Percentiles rank a stretch among this genome's conserved stretches.
phyloP scores from a whole-genome alignment of 805 yeast genomes.

The Yamadazyma endophytica region DNA sequence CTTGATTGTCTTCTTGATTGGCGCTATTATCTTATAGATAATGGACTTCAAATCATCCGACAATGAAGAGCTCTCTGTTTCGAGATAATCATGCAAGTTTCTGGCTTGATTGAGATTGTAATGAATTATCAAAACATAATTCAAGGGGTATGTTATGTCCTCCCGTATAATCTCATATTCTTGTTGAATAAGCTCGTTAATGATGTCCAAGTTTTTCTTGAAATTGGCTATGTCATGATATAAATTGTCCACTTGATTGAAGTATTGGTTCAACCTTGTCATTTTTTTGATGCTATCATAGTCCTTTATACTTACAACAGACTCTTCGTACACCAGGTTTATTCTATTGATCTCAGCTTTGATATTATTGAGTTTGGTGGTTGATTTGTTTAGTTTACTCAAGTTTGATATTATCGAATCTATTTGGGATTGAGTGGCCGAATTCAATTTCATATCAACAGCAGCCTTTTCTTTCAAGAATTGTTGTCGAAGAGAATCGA shows the following conservation, averaged over 20 bases:
- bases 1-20: slow-evolving; percentile 43
- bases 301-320: slow-evolving; percentile 55
- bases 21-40: slow-evolving; percentile 51
- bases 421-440: slow-evolving; percentile 64
- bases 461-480: slow-evolving; percentile 66
- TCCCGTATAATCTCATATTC: slow-evolving; percentile 31
- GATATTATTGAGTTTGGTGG: slow-evolving; percentile 30
- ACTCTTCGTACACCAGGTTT: slow-evolving; percentile 53
- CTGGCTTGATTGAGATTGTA: slow-evolving; percentile 64
- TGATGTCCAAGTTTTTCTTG: slow-evolving; percentile 43
- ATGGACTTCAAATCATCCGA: slow-evolving; percentile 67
- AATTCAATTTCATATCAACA: slow-evolving; percentile 68
- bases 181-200: slow-evolving; percentile 50
- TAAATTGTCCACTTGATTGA: slow-evolving; percentile 64
- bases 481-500: slow-evolving; percentile 50
- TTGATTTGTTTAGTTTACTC: slow-evolving; percentile 44
- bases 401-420: slow-evolving; percentile 53
- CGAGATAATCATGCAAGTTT: slow-evolving; percentile 74
- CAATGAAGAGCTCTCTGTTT: slow-evolving; percentile 42
- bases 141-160: slow-evolving; percentile 40
- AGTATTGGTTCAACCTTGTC: slow-evolving; percentile 65
- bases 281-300: slow-evolving; percentile 68
- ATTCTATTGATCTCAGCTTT: slow-evolving; percentile 36
- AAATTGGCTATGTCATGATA: slow-evolving; percentile 59
- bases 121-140: slow-evolving; percentile 63